A percentile compares a stretch with the other conserved stretches of the same genome.
phyloP scores from a whole-genome alignment of 768 basidiomycete genomes.

The Agaricus subrufescens region DNA sequence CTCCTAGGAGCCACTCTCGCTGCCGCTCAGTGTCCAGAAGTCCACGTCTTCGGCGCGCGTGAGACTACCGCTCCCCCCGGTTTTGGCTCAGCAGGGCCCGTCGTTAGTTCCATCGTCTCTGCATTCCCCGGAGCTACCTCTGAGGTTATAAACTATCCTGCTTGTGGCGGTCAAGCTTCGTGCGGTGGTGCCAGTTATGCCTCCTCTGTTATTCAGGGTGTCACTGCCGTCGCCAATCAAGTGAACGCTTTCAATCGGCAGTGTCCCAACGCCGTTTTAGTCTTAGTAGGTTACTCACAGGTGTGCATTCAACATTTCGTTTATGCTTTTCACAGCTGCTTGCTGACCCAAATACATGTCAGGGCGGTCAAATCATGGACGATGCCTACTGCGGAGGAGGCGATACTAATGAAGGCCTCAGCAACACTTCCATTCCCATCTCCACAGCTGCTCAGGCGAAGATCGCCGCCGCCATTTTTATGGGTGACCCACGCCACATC shows the following conservation, averaged over 20 bases:
- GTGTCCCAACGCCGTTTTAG: conserved; percentile 26
- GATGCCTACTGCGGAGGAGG: conserved; percentile 30
- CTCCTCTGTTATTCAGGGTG: conserved; percentile 24
- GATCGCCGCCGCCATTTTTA: conserved; percentile 30
- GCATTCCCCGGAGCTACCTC: conserved; percentile 24
- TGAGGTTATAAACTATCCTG: conserved; percentile 31
- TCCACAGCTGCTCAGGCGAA: conserved; percentile 21
- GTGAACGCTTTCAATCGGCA: conserved; percentile 27
- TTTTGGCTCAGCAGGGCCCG: conserved; percentile 24
- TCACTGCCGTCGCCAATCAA: conserved; percentile 23
- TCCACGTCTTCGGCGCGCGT: conserved; percentile 30
- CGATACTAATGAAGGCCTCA: conserved; percentile 25
- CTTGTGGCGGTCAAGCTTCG: conserved; percentile 27
- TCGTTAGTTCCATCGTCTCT: conserved; percentile 22
- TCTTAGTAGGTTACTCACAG: conserved; percentile 3
- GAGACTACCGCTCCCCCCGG: conserved; percentile 28
- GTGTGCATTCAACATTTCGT: no score
- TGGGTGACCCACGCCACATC: conserved; percentile 29
- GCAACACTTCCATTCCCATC: conserved; percentile 25
- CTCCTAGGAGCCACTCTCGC: no score
- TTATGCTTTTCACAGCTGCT: no score
- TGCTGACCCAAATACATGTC: background rate
- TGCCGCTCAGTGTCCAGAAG: conserved; percentile 19
- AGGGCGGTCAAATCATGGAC: conserved; percentile 31
- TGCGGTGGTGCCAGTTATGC: conserved; percentile 29